phyloP scores from a whole-genome alignment of 2,329 filamentous ascomycete genomes.

The Nothophoma quercina region DNA sequence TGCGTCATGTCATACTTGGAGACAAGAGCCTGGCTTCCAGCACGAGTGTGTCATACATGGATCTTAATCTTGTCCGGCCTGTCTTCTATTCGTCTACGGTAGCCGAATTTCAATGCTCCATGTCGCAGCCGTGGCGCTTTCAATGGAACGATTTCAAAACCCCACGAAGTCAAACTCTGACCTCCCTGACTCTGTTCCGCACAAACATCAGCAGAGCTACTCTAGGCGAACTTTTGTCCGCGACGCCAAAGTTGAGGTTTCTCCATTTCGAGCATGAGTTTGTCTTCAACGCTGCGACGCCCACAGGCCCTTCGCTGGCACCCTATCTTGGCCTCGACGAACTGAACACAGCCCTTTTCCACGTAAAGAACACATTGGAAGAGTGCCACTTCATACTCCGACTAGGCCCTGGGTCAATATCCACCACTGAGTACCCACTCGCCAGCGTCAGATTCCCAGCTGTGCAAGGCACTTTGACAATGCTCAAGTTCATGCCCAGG shows the following conservation, averaged over 20 bases:
- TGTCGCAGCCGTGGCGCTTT: constrained; percentile 34
- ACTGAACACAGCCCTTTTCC: constrained; percentile 29
- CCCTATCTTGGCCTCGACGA: constrained; percentile 31
- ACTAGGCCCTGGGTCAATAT: constrained; percentile 29
- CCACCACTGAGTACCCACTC: constrained; percentile 24
- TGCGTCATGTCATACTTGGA: constrained; percentile 26
- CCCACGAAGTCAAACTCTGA: constrained; percentile 26
- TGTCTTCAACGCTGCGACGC: constrained; percentile 22
- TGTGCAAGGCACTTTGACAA: constrained; percentile 30
- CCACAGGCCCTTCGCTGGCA: constrained; percentile 15
- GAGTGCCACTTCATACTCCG: constrained; percentile 26
- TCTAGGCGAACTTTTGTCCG: constrained; percentile 27
- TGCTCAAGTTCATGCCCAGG: constrained; percentile 29
- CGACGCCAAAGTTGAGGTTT: constrained; percentile 27
- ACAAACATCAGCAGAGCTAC: constrained; percentile 32
- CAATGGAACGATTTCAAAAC: constrained; percentile 24
- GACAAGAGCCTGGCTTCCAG: constrained; percentile 22
- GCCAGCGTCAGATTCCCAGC: constrained; percentile 28
- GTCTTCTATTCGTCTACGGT: constrained; percentile 32
- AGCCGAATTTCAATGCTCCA: constrained; percentile 29
- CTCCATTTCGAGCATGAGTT: constrained; percentile 35
- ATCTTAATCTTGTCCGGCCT: constrained; percentile 34
- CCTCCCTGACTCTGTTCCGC: constrained; percentile 29
- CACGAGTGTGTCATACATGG: constrained; percentile 30
- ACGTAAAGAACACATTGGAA: constrained; percentile 27